Evolutionary conservation across 306 rosid species (phyloP).

Genomic region (Rosa lucieae): DNA sequence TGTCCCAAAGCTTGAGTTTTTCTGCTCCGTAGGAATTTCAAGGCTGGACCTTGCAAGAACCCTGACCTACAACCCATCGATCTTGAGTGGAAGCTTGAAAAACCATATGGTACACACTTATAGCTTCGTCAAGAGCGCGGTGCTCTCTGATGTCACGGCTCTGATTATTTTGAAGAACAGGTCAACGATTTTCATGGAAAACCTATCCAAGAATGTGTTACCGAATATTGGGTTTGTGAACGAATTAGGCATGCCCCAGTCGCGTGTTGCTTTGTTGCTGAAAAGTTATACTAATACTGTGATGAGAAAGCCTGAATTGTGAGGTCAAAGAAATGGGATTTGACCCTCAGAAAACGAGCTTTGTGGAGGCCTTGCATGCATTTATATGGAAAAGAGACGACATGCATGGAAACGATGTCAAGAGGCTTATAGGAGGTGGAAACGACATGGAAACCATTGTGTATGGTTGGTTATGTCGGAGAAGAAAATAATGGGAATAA

Average conservation of each 20-base stretch:
- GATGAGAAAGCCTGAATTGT: background rate
- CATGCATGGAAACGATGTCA: background rate
- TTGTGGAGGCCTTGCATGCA: background rate
- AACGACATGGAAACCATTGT: background rate
- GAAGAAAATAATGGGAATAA: constrained; percentile 19
- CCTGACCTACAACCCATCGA: background rate
- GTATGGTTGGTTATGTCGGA: constrained; percentile 27
- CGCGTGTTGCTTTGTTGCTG: constrained; percentile 5
- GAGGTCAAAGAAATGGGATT: constrained; percentile 30
- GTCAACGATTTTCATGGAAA: background rate
- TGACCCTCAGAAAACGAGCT: background rate
- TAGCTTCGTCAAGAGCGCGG: constrained; percentile 14
- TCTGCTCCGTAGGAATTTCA: constrained; percentile 33
- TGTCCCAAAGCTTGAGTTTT: constrained; percentile 37
- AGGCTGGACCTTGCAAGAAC: constrained; percentile 13
- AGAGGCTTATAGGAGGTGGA: background rate
- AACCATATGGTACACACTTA: constrained; percentile 25
- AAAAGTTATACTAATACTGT: background rate
- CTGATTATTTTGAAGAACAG: no score
- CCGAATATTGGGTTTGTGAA: constrained; percentile 30
- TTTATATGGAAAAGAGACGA: no score
- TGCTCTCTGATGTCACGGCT: constrained; percentile 8
- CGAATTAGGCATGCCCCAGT: constrained; percentile 12
- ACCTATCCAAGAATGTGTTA: background rate
- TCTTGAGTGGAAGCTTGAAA: constrained; percentile 25